Evolutionary conservation across 2,329 filamentous ascomycete genomes (phyloP).

Genomic region (Aspergillus jensenii): DNA sequence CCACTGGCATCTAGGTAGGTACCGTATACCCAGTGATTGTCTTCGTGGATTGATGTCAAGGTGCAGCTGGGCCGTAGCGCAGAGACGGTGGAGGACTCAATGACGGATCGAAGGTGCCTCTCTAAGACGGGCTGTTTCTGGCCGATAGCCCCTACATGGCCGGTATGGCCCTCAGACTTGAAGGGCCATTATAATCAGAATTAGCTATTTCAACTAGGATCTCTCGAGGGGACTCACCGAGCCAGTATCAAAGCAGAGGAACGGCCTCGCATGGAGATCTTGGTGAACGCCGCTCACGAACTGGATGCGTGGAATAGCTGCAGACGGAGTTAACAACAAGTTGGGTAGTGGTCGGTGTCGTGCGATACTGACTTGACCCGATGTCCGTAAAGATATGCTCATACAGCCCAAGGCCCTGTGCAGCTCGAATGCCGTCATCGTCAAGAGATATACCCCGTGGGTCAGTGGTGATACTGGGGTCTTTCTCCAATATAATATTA

Average conservation of each 20-base stretch:
- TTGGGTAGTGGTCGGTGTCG: not conserved
- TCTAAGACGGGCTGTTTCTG: slow-evolving; percentile 33
- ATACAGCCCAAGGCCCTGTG: slow-evolving; percentile 32
- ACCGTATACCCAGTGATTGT: slow-evolving; percentile 15
- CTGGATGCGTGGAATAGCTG: slow-evolving; percentile 12
- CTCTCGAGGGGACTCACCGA: slow-evolving; percentile 9
- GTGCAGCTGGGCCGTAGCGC: slow-evolving; percentile 19
- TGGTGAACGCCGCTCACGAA: slow-evolving; percentile 25
- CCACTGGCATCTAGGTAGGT: slow-evolving; percentile 23
- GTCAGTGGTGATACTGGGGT: slow-evolving; percentile 31
- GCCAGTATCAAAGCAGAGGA: slow-evolving; percentile 24
- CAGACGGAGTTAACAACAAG: slow-evolving; percentile 14
- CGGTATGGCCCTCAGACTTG: slow-evolving; percentile 25
- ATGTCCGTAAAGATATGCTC: slow-evolving; percentile 27
- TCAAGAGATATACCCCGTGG: slow-evolving; percentile 35
- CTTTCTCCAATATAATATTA: slow-evolving; percentile 31
- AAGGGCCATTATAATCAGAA: not conserved
- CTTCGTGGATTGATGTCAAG: slow-evolving; percentile 16
- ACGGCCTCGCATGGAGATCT: slow-evolving; percentile 20
- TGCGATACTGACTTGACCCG: slow-evolving; percentile 9
- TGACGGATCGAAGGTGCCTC: slow-evolving; percentile 20
- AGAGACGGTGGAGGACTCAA: slow-evolving; percentile 11
- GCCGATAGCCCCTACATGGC: slow-evolving; percentile 29
- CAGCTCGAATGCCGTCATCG: slow-evolving; percentile 32
- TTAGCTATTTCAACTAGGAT: not conserved